Conservation (phyloP, 805 yeast species). For the Maudiozyma bulderi region DNA sequence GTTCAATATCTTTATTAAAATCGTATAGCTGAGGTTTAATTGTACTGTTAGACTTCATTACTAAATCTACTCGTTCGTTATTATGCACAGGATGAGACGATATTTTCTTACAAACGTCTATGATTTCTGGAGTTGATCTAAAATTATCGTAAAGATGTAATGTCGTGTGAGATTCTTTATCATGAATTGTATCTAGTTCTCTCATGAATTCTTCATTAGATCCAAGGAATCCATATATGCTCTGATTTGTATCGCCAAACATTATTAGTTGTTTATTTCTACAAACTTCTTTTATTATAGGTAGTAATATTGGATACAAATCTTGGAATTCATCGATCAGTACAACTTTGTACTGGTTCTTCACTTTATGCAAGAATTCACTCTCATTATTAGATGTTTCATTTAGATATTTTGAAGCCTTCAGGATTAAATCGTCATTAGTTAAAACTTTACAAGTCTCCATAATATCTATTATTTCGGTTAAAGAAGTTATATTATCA, state of each 20-base stretch:
- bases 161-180: constrained; percentile 10
- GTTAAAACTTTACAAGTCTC: constrained; percentile 28
- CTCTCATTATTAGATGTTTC: neutral
- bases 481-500: neutral
- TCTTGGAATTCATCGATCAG: constrained; percentile 73
- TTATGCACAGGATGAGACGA: neutral
- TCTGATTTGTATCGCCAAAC: constrained; percentile 66
- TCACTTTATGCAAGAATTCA: constrained; percentile 9
- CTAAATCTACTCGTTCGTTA: constrained; percentile 1
- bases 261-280: constrained; percentile 44
- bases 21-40: constrained; percentile 11
- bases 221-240: constrained; percentile 60
- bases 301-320: constrained; percentile 42
- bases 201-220: constrained; percentile 32
- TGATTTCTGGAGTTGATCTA: constrained; percentile 51
- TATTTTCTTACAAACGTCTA: constrained; percentile 17
- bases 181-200: constrained; percentile 12
- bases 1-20: constrained; percentile 11
- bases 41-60: constrained; percentile 11
- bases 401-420: constrained; percentile 12
- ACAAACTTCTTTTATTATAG: constrained; percentile 34
- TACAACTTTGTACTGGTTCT: constrained; percentile 30
- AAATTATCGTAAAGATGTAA: constrained; percentile 43
- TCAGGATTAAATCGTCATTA: constrained; percentile 24
- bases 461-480: constrained; percentile 19